Evolutionary conservation across 202 grass and related monocot genomes (phyloP), one percentile per base, ranked within the genome.

Genomic region (Panicum virgatum): DNA sequence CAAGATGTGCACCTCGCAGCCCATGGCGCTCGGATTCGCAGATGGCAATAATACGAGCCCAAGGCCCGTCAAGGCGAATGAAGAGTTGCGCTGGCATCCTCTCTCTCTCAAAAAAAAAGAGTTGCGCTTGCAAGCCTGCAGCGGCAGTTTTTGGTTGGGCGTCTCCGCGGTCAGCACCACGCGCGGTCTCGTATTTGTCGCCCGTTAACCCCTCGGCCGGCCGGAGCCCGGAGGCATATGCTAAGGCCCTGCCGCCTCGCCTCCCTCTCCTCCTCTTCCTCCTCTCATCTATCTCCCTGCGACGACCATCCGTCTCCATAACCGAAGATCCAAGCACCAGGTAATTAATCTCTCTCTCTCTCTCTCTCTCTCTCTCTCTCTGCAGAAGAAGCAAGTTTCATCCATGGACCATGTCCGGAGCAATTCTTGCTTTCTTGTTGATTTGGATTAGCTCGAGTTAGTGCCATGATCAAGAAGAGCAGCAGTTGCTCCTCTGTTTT

Each of bases 131-230:
- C 30, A 30, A 30, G 30, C 30, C 30, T 30, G 30, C 30, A 30
- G 30, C 30, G 3, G 30, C 30, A 30, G 30, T 3, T 30, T 30
- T 30, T 30, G 2, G 32, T 34, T 34, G 3, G 32, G 32, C 32
- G 32, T 34, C 32, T 34, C 32, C 32, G 32, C 32, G 32, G 32
- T 34, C 32, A 34, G 32, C 32, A 4, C 32, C 32, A 34, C 32
- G 25, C 16, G 29, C 14, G 9, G 62, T 53, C 57, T 65, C 25
- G 66, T 64, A 44, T 72, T 43, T 85, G 26, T 86, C 83, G 76
- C 47, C 76, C 66, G 32, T 62, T 78, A 4, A 4, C 62, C 32
- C 19, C 32, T 64, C 37, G 44, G 15, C 18, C 42, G 7, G 53
- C 67, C 42, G 7, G 32, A 62, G 61, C 5, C 30, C 5, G 3